Conservation (phyloP, 148 eudicot species). For the Vaccinium macrocarpon region DNA sequence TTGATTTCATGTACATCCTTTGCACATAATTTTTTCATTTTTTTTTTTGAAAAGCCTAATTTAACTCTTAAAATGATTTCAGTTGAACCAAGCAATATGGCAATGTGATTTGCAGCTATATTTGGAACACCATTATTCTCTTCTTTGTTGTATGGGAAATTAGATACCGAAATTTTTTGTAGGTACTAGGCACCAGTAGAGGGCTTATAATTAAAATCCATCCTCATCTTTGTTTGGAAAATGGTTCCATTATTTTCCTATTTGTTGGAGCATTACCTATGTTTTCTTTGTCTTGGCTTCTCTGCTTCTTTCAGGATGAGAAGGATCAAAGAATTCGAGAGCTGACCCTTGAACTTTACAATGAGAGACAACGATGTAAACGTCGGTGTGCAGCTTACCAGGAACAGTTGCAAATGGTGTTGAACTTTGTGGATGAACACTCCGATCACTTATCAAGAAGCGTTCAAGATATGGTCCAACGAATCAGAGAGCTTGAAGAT, state of each 20-base stretch:
- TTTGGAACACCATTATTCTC: not conserved
- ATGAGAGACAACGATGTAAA: slow-evolving; percentile 27
- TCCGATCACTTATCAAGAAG: slow-evolving; percentile 26
- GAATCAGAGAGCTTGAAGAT: slow-evolving; percentile 24
- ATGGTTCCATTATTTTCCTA: not conserved
- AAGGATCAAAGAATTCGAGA: slow-evolving; percentile 35
- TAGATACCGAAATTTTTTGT: no score
- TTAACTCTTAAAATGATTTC: not conserved
- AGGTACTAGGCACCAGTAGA: not conserved
- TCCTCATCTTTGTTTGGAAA: slow-evolving; percentile 1
- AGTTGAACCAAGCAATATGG: not conserved
- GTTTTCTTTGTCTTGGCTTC: not conserved
- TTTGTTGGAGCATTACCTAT: not conserved
- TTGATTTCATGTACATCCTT: slow-evolving; percentile 2
- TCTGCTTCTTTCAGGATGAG: slow-evolving; percentile 25
- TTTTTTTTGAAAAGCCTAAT: not conserved
- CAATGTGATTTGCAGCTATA: not conserved
- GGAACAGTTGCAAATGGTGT: slow-evolving; percentile 24
- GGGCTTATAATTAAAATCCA: not conserved
- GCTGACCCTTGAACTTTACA: slow-evolving; percentile 31
- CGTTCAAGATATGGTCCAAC: slow-evolving; percentile 23
- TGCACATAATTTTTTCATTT: not conserved
- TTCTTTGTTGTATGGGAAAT: not conserved
- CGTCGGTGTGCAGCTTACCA: slow-evolving; percentile 28
- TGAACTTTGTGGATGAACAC: slow-evolving; percentile 29